These are phyloP conservation scores for Kingdonia uniflora DNA, from an alignment of 164 flowering plant species.

Conservation along the genomic window DNA sequence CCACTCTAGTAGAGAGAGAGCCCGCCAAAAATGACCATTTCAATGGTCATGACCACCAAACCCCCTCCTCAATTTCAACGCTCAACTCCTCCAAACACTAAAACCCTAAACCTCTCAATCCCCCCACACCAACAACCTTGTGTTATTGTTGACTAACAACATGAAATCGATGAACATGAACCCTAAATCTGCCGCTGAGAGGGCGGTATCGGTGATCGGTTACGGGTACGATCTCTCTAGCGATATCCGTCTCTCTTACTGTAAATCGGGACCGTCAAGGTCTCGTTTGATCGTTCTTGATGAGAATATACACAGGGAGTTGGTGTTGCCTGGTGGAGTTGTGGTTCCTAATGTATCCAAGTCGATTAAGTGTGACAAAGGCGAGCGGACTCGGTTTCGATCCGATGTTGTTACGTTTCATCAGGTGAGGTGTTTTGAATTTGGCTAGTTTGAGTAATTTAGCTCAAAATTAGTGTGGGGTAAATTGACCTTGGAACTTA, in stretches of 20 bases:
- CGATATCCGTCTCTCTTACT: slow-evolving; percentile 46
- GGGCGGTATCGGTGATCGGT: slow-evolving; percentile 67
- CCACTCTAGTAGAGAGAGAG: too few relatives aligned
- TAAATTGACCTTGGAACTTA: too few relatives aligned
- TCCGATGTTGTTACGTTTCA: slow-evolving; percentile 76
- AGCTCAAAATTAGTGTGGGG: too few relatives aligned
- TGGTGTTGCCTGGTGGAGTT: slow-evolving; percentile 63
- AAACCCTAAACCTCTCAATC: neutral
- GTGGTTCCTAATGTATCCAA: slow-evolving; percentile 46
- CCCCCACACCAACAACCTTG: neutral
- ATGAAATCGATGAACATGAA: slow-evolving; percentile 9
- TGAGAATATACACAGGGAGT: slow-evolving; percentile 21
- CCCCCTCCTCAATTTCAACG: too few relatives aligned
- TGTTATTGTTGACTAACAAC: neutral
- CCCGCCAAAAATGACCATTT: too few relatives aligned
- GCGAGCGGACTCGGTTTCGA: slow-evolving; percentile 72
- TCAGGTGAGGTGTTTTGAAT: too few relatives aligned
- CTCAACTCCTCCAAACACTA: too few relatives aligned
- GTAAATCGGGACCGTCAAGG: slow-evolving; percentile 46
- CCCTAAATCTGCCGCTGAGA: slow-evolving; percentile 61
- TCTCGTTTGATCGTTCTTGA: slow-evolving; percentile 57
- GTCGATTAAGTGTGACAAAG: slow-evolving; percentile 69
- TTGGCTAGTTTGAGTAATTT: too few relatives aligned
- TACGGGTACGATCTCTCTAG: slow-evolving; percentile 52
- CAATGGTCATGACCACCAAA: too few relatives aligned